These are phyloP conservation scores for Penicillium aurantiogriseum DNA, from an alignment of 2,329 filamentous ascomycete genomes.

Conservation along the genomic window DNA sequence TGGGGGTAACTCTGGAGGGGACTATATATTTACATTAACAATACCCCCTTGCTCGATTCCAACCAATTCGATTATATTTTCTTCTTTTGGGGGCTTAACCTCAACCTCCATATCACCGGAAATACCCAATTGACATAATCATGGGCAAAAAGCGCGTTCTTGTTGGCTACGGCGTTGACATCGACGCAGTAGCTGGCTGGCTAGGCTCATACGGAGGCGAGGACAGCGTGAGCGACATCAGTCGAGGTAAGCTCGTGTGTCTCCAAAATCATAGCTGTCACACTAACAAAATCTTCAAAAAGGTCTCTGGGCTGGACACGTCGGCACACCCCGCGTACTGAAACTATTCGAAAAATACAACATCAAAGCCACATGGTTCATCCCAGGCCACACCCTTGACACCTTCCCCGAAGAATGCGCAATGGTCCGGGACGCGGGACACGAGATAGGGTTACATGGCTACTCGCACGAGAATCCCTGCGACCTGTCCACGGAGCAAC, in stretches of 20 bases:
- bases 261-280: neutral
- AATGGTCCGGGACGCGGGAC: constrained; percentile 61
- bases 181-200: constrained; percentile 36
- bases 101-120: neutral
- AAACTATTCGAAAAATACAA: constrained; percentile 70
- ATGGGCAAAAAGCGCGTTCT: constrained; percentile 25
- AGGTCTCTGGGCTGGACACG: constrained; percentile 65
- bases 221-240: constrained; percentile 34
- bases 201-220: constrained; percentile 35
- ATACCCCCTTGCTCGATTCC: neutral
- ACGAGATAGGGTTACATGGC: constrained; percentile 67
- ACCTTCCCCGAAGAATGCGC: constrained; percentile 66
- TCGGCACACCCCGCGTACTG: constrained; percentile 63
- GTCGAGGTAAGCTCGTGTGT: constrained; percentile 22
- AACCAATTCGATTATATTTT: neutral
- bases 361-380: constrained; percentile 68
- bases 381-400: constrained; percentile 62
- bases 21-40: neutral
- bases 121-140: neutral
- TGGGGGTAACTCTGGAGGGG: neutral
- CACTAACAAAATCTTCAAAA: neutral
- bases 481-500: constrained; percentile 72
- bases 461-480: constrained; percentile 73
- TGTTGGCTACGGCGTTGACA: constrained; percentile 32
- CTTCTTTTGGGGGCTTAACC: neutral